Percentiles rank a stretch among this genome's conserved stretches.
phyloP scores from a whole-genome alignment of 2,329 filamentous ascomycete genomes.

The Verticillium isaacii region DNA sequence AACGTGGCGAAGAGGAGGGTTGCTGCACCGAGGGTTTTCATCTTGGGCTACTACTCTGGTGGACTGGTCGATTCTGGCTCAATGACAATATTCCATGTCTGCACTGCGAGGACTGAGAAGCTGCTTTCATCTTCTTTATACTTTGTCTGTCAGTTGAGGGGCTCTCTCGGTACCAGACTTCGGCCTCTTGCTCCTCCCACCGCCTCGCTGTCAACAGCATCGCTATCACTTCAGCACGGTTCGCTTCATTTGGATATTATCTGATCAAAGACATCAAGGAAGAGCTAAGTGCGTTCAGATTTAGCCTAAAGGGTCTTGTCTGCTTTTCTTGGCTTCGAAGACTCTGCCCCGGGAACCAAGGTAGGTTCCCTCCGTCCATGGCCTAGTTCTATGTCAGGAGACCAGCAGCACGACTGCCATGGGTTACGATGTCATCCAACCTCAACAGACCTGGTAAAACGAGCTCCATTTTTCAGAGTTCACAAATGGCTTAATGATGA shows the following conservation, averaged over 20 bases:
- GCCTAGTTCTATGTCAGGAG: too few species aligned
- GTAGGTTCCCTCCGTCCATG: not conserved
- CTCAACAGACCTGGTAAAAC: too few species aligned
- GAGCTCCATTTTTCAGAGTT: too few species aligned
- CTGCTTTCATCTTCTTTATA: too few species aligned
- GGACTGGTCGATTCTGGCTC: not conserved
- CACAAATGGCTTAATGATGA: too few species aligned
- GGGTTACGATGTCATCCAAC: too few species aligned
- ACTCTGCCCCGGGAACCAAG: not conserved
- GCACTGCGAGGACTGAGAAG: too few species aligned
- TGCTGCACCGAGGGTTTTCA: slow-evolving; percentile 3
- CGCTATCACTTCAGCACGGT: not conserved
- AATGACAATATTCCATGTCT: too few species aligned
- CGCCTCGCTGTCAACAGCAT: not conserved
- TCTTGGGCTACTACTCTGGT: not conserved
- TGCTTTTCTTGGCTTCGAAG: not conserved
- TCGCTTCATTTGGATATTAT: not conserved
- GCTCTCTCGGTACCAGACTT: too few species aligned
- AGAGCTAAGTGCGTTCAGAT: not conserved
- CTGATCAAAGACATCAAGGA: not conserved
- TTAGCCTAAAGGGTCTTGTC: not conserved
- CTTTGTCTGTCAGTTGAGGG: too few species aligned
- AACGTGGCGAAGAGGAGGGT: slow-evolving; percentile 1
- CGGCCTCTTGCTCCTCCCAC: not conserved
- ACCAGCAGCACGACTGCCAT: too few species aligned